Conservation (phyloP, 108 stramenopile species). For the Mayamaea pseudoterrestris region DNA sequence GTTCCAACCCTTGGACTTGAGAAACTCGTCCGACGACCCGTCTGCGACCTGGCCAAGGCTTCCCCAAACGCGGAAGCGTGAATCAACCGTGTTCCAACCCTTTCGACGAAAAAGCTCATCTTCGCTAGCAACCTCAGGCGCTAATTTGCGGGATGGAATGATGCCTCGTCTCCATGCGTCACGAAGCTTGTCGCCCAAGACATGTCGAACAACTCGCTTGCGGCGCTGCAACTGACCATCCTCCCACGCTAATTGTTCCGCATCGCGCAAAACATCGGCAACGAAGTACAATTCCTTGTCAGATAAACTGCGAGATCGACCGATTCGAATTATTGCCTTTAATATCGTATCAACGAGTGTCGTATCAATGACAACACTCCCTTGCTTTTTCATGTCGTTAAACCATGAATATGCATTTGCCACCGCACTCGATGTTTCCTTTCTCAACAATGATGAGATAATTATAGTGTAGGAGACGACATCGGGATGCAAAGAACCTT, state of each 20-base stretch:
- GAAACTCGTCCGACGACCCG: constrained; percentile 27
- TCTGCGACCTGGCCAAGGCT: constrained; percentile 2
- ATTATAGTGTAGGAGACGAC: constrained; percentile 66
- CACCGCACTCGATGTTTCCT: constrained; percentile 26
- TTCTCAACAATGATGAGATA: constrained; percentile 40
- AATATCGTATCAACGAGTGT: constrained; percentile 60
- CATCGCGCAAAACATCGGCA: constrained; percentile 48
- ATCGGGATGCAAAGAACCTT: constrained; percentile 30
- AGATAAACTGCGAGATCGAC: constrained; percentile 23
- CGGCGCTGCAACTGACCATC: constrained; percentile 42
- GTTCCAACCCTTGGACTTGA: constrained; percentile 72
- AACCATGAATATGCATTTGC: constrained; percentile 42
- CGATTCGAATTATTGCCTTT: constrained; percentile 29
- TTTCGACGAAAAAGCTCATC: constrained; percentile 55
- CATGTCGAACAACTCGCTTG: constrained; percentile 34
- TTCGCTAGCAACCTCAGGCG: constrained; percentile 12
- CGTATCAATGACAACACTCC: constrained; percentile 50
- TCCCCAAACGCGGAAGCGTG: constrained; percentile 73
- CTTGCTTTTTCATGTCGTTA: constrained; percentile 45
- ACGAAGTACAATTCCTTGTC: constrained; percentile 44
- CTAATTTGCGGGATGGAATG: constrained; percentile 13
- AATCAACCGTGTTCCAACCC: constrained; percentile 79
- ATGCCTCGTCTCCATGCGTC: constrained; percentile 39
- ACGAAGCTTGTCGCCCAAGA: constrained; percentile 23
- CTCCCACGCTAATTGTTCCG: constrained; percentile 44